These are phyloP conservation scores for Trifolium dubium DNA, from an alignment of 306 rosid species.

Conservation along the genomic window DNA sequence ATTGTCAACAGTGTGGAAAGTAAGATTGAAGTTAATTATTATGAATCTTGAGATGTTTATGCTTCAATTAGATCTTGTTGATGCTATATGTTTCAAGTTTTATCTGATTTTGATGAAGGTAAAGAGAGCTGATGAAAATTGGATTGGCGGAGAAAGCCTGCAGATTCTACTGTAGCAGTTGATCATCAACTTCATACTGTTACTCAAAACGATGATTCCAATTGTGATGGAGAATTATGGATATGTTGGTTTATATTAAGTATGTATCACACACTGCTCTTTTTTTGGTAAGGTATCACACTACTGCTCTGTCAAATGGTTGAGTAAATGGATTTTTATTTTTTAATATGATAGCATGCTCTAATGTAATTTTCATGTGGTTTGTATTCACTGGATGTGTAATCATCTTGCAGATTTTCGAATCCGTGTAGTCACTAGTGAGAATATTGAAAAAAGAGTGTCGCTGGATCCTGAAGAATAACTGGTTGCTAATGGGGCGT, in stretches of 20 bases:
- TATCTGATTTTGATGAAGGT: too few relatives aligned
- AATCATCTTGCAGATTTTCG: conserved; percentile 58
- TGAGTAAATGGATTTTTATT: not conserved
- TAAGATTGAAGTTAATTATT: too few relatives aligned
- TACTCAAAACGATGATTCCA: conserved; percentile 57
- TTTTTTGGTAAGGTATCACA: too few relatives aligned
- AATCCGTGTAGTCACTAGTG: conserved; percentile 52
- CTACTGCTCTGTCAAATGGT: not conserved
- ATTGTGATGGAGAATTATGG: conserved; percentile 53
- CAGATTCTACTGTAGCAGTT: too few relatives aligned
- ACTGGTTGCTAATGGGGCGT: conserved; percentile 40
- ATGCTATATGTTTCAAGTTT: too few relatives aligned
- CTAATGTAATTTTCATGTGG: not conserved
- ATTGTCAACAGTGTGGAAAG: too few relatives aligned
- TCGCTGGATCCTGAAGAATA: conserved; percentile 64
- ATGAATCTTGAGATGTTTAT: too few relatives aligned
- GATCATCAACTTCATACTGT: too few relatives aligned
- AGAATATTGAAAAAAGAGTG: conserved; percentile 51
- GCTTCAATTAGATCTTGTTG: too few relatives aligned
- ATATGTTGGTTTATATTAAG: conserved; percentile 38
- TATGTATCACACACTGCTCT: too few relatives aligned
- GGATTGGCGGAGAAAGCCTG: too few relatives aligned
- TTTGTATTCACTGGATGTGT: conserved; percentile 21
- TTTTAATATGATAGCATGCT: not conserved
- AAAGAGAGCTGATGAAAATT: too few relatives aligned